phyloP scores from a whole-genome alignment of 1,284 basidiomycete species.

The Earliella scabrosa region DNA sequence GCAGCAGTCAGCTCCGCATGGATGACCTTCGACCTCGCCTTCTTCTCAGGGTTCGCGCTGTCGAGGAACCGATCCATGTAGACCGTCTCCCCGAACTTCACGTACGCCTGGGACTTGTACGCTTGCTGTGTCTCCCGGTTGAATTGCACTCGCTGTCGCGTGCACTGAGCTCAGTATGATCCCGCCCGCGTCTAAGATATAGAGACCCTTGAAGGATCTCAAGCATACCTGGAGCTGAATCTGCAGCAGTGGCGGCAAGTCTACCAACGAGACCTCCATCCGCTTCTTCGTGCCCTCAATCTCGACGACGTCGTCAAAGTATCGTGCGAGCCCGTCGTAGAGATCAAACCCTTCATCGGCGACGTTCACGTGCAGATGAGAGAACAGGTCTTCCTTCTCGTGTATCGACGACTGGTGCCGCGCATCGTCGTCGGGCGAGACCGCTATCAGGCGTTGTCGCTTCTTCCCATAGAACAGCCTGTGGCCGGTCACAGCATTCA shows the following conservation, averaged over 20 bases:
- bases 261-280: slow-evolving; percentile 88
- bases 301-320: slow-evolving; percentile 92
- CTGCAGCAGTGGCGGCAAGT: slow-evolving; percentile 90
- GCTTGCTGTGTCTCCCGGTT: slow-evolving; percentile 88
- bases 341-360: slow-evolving; percentile 86
- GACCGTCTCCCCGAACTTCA: slow-evolving; percentile 87
- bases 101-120: slow-evolving; percentile 95
- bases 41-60: slow-evolving; percentile 71
- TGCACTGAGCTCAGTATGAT: slow-evolving; percentile 2
- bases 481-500: not conserved
- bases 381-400: slow-evolving; percentile 91
- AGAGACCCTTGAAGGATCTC: not conserved
- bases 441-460: slow-evolving; percentile 76
- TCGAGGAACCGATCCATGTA: slow-evolving; percentile 94
- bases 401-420: slow-evolving; percentile 65
- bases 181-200: too few relatives aligned
- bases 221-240: slow-evolving; percentile 87
- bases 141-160: slow-evolving; percentile 99
- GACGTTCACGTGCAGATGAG: slow-evolving; percentile 93
- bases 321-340: slow-evolving; percentile 92
- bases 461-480: slow-evolving; percentile 88
- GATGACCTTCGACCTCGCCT: slow-evolving; percentile 68
- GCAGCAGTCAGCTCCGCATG: slow-evolving; percentile 66
- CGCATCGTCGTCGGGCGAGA: slow-evolving; percentile 43
- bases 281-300: slow-evolving; percentile 85